phyloP scores from a whole-genome alignment of 257 asterid species.

The Gentiana dahurica region DNA sequence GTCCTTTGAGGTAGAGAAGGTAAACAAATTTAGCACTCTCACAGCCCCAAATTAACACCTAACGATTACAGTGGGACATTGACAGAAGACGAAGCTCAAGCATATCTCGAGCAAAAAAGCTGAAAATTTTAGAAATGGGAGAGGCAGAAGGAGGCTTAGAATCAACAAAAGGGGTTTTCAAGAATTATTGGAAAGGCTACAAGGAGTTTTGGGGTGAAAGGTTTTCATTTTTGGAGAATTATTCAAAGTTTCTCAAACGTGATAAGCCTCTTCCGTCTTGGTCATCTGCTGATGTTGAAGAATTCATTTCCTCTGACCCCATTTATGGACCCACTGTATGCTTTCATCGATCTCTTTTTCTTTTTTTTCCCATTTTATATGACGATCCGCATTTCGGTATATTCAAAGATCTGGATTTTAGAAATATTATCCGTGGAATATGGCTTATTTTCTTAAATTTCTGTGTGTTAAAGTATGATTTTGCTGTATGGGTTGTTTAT shows the following conservation, averaged over 20 bases:
- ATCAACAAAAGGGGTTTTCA: slow-evolving; percentile 24
- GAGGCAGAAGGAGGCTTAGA: slow-evolving; percentile 8
- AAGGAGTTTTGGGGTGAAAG: slow-evolving; percentile 70
- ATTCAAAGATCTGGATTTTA: not conserved
- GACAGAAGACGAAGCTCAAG: too few species aligned
- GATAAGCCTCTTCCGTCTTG: slow-evolving; percentile 71
- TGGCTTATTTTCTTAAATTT: not conserved
- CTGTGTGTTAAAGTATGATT: not conserved
- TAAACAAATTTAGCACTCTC: too few species aligned
- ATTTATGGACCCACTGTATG: slow-evolving; percentile 71
- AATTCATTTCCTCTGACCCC: slow-evolving; percentile 71
- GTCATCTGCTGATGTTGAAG: slow-evolving; percentile 68
- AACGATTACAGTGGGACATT: too few species aligned
- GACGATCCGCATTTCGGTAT: not conserved
- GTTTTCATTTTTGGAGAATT: slow-evolving; percentile 53
- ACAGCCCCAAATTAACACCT: too few species aligned
- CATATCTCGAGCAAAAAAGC: too few species aligned
- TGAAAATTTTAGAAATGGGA: slow-evolving; percentile 6
- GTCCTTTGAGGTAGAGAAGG: too few species aligned
- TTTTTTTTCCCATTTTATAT: not conserved
- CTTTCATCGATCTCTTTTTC: not conserved
- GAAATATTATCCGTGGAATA: not conserved
- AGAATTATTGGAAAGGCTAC: slow-evolving; percentile 46
- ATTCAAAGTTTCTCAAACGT: slow-evolving; percentile 58
- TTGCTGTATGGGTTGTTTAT: not conserved